Evolutionary conservation across 176 grass and related monocot species (phyloP), one percentile per base, ranked within the genome.

Genomic region (Triticum dicoccoides): DNA sequence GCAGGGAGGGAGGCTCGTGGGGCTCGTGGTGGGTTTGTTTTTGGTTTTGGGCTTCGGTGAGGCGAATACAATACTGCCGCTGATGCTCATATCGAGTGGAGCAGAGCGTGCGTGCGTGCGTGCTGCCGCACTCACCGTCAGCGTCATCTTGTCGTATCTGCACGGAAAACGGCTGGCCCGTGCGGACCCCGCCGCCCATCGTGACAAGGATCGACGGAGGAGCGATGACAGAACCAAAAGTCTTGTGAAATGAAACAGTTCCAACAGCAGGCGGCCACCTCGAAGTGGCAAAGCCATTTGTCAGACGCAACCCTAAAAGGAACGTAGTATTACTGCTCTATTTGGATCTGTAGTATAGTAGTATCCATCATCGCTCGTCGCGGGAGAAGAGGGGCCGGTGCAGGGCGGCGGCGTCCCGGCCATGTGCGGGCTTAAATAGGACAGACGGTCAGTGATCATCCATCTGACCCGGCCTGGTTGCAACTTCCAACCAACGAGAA

Each of bases 261-360:
- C 0, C 54, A 21, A 9, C 14, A 54, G 0, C 5, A 18, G 0
- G 5, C 51, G 0, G 1, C 47, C 25, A 25, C 25, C 47, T 51
- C 13, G 13, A 51, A 51, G 5, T 5, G 47, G 4, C 47, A 51
- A 4, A 1, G 15, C 51, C 15, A 18, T 18, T 6, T 17, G 51
- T 18, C 15, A 6, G 2, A 54, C 0, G 51, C 51, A 0, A 2
- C 51, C 18, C 15, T 15, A 54, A 54, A 18, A 54, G 51, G 51
- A 54, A 25, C 25, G 25, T 25, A 25, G 25, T 25, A 25, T 25
- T 25, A 25, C 25, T 25, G 25, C 25, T 25, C 25, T 25, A 25
- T 25, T 25, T 25, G 25, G 25, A 25, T 25, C 25, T 25, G 25
- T 25, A 25, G 25, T 25, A 25, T 25, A 25, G 25, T 25, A 25